Base-by-base conservation (phyloP, 2,329 filamentous ascomycete species). In the Colletotrichum lupini region DNA sequence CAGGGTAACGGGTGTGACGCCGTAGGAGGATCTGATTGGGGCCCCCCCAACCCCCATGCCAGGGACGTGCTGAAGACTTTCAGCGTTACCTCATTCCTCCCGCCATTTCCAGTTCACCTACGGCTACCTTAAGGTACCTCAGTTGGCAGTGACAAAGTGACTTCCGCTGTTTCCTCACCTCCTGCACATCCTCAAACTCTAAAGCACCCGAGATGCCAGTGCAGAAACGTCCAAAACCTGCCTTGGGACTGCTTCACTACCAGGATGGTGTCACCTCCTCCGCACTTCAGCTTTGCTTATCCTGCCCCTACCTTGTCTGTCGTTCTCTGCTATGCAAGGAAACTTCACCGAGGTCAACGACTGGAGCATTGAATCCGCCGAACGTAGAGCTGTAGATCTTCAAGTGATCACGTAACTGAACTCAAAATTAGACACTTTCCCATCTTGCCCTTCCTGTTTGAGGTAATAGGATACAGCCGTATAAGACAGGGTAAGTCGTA, bases 191-290 rank as follows among this genome's bases (percentile, higher is more conserved):
- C 11, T 19, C 28, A 62, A 73, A 73, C 71, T 66, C 60, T 71
- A 73, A 73, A 73, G 60, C 67, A 42, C 67, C 61, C 52, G 56
- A 71, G 57, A 70, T 68, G 71, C 49, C 56, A 32, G 46, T 70
- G 70, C 63, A 57, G 30, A 67, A 35, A 28, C 56, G 19, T 11
- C 14, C 62, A 6, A 53, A 52, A 28, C 57, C 57, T 28, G 19
- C 26, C 46, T 22, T 22, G 53, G 53, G 12, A 16, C 53, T n/a
- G n/a, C n/a, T 19, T 7, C 7, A n/a, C 26, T 61, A 26, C 28
- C 16, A 53, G 60, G 60, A 71, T 66, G 37, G 42, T 24, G 46
- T 61, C 35, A 22, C 30, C 59, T 57, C n/a, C n/a, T 68, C 35
- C 22, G 42, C 42, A 49, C 42, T n/a, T 19, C 26, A 30, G 24